These are phyloP conservation scores for Alisma plantagoaquatica DNA, from an alignment of 106 monocot genomes.

Conservation along the genomic window DNA sequence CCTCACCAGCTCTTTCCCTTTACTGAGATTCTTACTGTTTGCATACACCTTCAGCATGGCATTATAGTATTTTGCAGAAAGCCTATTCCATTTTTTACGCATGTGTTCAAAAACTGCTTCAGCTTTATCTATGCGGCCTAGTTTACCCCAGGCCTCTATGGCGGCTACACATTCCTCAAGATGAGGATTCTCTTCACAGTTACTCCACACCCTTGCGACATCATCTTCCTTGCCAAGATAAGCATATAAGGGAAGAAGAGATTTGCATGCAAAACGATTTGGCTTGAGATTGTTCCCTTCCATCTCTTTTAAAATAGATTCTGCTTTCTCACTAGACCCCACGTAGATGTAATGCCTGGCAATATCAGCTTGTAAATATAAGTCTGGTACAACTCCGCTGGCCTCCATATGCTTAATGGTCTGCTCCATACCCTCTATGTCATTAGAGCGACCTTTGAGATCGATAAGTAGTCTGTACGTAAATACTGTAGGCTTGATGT, in stretches of 20 bases:
- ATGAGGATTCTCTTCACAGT: constrained; percentile 27
- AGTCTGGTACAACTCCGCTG: constrained; percentile 48
- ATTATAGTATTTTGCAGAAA: constrained; percentile 49
- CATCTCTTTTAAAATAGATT: constrained; percentile 45
- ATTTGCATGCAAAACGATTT: constrained; percentile 29
- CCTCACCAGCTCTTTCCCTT: constrained; percentile 61
- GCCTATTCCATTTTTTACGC: constrained; percentile 25
- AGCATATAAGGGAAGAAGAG: constrained; percentile 63
- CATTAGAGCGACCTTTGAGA: constrained; percentile 48
- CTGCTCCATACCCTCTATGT: constrained; percentile 66
- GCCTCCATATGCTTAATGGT: constrained; percentile 60
- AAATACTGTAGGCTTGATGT: constrained; percentile 53
- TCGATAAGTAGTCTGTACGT: constrained; percentile 78
- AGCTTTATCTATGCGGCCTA: constrained; percentile 44
- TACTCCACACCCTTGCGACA: constrained; percentile 62
- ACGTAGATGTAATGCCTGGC: constrained; percentile 42
- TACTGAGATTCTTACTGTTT: constrained; percentile 45
- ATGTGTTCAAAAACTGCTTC: constrained; percentile 59
- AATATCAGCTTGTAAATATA: constrained; percentile 22
- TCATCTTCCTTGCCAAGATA: constrained; percentile 44
- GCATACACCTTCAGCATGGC: constrained; percentile 57
- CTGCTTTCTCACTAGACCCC: constrained; percentile 55
- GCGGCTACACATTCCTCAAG: constrained; percentile 44
- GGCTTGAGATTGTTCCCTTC: constrained; percentile 49
- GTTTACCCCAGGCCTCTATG: constrained; percentile 69